Evolutionary conservation across 1,284 basidiomycete genomes (phyloP).

Genomic region (Papiliotrema terrestris): DNA sequence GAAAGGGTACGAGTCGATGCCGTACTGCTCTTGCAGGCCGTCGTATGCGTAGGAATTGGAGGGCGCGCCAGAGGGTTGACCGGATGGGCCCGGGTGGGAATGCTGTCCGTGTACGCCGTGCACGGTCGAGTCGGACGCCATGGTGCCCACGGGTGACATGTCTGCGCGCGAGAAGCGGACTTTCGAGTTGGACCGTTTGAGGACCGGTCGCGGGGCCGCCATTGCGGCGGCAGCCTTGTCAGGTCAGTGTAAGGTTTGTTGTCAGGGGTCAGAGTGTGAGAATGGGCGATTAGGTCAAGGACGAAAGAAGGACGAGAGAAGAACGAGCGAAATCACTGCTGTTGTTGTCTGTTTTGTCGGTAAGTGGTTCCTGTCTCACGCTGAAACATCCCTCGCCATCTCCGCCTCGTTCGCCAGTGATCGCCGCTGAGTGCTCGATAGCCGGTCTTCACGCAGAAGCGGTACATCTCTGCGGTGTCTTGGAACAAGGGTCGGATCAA

Average conservation of each 20-base stretch:
- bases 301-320: no score
- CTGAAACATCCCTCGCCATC: background rate
- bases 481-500: background rate
- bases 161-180: constrained; percentile 27
- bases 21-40: constrained; percentile 1
- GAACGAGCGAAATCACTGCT: background rate
- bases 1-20: constrained; percentile 6
- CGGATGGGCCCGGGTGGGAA: background rate
- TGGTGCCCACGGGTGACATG: constrained; percentile 17
- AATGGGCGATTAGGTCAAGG: background rate
- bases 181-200: constrained; percentile 20
- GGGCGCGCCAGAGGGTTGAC: background rate
- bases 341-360: background rate
- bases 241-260: background rate
- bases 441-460: no score
- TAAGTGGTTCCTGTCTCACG: background rate
- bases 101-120: constrained; percentile 8
- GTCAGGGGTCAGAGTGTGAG: background rate
- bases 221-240: constrained; percentile 1
- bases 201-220: constrained; percentile 17
- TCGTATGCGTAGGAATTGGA: background rate
- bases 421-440: no score
- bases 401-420: background rate
- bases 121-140: constrained; percentile 12
- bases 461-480: no score